Evolutionary conservation across 2,329 filamentous ascomycete species (phyloP), one percentile per base, ranked within the genome.

Genomic region (Alternaria consortialis): DNA sequence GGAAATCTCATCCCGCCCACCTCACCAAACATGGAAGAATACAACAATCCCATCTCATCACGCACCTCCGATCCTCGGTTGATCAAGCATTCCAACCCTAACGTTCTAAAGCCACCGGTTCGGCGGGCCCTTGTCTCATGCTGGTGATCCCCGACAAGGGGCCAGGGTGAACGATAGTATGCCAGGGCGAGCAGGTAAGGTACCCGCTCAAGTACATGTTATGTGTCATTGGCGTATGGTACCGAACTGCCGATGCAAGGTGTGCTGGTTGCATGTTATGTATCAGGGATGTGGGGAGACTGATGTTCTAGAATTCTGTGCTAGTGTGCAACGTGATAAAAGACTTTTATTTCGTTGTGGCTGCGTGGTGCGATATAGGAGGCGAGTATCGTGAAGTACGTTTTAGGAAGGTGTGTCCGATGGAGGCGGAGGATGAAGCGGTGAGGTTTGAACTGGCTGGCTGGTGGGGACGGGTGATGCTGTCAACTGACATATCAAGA

Each of bases 181-280:
- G 46, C 20, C 11, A 34, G 46, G 46, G 46, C 32, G 46, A 37
- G 31, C 46, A 43, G 13, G 39, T 36, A 44, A 54, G 29, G 39
- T 46, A 54, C 52, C 52, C 52, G 37, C 52, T 54, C 29, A 15
- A 31, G 23, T 52, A 36, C 50, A 52, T 52, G 50, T 52, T 52
- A 52, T 52, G 50, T 52, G 50, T 52, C 50, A 40, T 34, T 29
- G 50, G 36, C 50, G 36, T 39, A 15, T 27, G 46, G 46, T 27
- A 25, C 46, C 46, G 46, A 37, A 27, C 12, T 50, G 20, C 46
- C 46, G 31, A 50, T 50, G 46, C 32, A 32, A 50, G 46, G 13
- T 36, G 31, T 25, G 46, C 13, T 50, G 46, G 20, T 37, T n/a
- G 20, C 32, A 36, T 50, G 46, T 15, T 25, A 20, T 20, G 50